Evolutionary conservation across 2,329 filamentous ascomycete species (phyloP), one percentile per base, ranked within the genome.

Genomic region (Colletotrichum cereale): DNA sequence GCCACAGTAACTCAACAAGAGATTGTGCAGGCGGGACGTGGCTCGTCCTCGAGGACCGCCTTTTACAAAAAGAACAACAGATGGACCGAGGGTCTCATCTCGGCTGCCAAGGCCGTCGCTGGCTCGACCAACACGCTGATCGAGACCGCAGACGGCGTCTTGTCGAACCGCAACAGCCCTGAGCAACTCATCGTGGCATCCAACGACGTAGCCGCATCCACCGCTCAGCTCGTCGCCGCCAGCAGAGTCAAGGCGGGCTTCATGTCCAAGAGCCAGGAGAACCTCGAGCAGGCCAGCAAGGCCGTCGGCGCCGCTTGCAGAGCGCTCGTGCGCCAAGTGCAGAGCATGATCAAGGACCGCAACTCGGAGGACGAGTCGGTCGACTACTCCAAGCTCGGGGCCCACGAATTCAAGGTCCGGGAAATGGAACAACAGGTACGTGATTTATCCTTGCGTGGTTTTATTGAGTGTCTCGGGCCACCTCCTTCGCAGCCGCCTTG

Each of bases 31-130:
- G 94, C 97, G 74, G 96, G 96, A 10, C 92, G 93, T 26, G 96
- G 96, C 44, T 93, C 92, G 34, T 94, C 93, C 62, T 97, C 94
- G 55, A 90, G 92, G 69, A 97, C 95, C 2, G 95, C 95, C 31
- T 99, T 99, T 82, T 99, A 99, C 91, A 98, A 98, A 89, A 98
- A 98, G 87, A 98, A 99, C 88, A 99, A 98, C 84, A 90, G 96
- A 63, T 99, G 96, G 96, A 99, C 96, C 0, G 96, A 99, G 79
- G 96, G 96, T 58, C 90, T 99, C 72, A 98, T 99, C 79, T 97
- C 94, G 47, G 96, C 96, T 0, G 96, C 96, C 74, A 99, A 99
- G 84, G 96, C 96, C 0, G 96, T 99, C 24, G 96, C 96, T 3
- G 89, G 89, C 2, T 97, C 95, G 21, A 99, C 96, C 14, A 98